These are phyloP conservation scores for Naganishia vaughanmartiniae DNA, from an alignment of 768 basidiomycete species.

Conservation along the genomic window DNA sequence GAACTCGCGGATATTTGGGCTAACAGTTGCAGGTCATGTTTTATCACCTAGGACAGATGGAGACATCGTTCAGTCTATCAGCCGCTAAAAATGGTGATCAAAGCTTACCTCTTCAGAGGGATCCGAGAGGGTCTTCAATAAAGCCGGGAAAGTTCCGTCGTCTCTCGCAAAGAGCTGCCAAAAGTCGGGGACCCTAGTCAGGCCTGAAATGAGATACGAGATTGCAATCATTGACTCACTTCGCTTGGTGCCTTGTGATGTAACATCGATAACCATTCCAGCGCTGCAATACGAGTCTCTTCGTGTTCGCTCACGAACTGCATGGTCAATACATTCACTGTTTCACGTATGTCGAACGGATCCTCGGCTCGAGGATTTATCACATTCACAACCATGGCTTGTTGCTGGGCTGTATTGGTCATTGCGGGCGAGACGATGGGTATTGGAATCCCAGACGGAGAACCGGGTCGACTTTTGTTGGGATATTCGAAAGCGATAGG, in stretches of 20 bases:
- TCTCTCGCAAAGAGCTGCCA: conserved; percentile 89
- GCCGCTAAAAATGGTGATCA: neutral
- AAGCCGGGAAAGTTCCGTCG: conserved; percentile 91
- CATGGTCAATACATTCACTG: conserved; percentile 85
- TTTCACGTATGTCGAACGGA: conserved; percentile 84
- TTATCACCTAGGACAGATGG: conserved; percentile 68
- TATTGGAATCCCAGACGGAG: conserved; percentile 51
- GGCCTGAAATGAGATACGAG: conserved; percentile 8
- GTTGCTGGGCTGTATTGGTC: conserved; percentile 28
- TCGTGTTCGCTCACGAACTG: conserved; percentile 96
- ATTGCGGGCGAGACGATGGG: conserved; percentile 25
- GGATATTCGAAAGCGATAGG: conserved; percentile 47
- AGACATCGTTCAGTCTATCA: neutral
- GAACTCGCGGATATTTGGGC: conserved; percentile 96
- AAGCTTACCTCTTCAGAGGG: conserved; percentile 80
- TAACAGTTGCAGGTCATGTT: conserved; percentile 88
- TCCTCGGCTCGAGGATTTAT: conserved; percentile 56
- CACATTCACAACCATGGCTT: conserved; percentile 24
- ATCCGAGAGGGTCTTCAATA: conserved; percentile 93
- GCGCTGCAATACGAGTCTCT: conserved; percentile 87
- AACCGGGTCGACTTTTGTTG: conserved; percentile 61
- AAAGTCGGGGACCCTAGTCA: too few species aligned
- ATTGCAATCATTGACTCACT: conserved; percentile 55
- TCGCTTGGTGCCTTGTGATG: conserved; percentile 97
- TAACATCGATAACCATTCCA: conserved; percentile 98